Evolutionary conservation across 2,329 filamentous ascomycete genomes (phyloP).

Genomic region (Alternaria gaisen): DNA sequence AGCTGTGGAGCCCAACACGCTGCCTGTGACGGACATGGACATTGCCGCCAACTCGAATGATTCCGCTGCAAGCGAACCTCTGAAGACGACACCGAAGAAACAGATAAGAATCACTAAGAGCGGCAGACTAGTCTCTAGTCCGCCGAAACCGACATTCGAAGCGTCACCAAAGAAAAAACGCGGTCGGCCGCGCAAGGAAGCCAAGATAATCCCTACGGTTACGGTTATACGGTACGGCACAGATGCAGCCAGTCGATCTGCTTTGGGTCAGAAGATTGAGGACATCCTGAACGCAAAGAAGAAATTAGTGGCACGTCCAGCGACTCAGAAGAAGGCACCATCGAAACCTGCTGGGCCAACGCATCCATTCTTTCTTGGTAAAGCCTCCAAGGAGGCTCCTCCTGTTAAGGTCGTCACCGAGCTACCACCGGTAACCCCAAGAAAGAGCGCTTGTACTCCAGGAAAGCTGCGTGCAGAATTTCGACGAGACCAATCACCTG

Average conservation of each 20-base stretch:
- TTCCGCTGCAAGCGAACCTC: not conserved
- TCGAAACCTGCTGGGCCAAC: constrained; percentile 52
- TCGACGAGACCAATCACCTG: constrained; percentile 28
- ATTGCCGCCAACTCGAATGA: not conserved
- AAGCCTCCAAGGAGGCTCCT: constrained; percentile 47
- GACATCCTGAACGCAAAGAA: constrained; percentile 63
- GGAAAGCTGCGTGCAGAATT: constrained; percentile 55
- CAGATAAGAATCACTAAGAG: constrained; percentile 54
- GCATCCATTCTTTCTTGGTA: constrained; percentile 76
- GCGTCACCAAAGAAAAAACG: constrained; percentile 58
- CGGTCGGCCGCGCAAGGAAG: constrained; percentile 31
- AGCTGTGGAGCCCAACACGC: not conserved
- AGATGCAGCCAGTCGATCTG: constrained; percentile 56
- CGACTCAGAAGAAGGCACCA: constrained; percentile 29
- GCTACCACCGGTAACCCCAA: constrained; percentile 26
- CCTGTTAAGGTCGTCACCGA: constrained; percentile 24
- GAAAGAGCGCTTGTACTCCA: constrained; percentile 55
- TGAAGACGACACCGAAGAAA: constrained; percentile 39
- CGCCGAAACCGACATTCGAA: constrained; percentile 37
- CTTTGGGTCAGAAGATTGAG: constrained; percentile 69
- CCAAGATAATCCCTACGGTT: constrained; percentile 51
- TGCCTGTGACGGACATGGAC: not conserved
- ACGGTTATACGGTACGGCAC: constrained; percentile 68
- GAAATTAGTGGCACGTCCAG: constrained; percentile 25
- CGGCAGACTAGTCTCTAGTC: constrained; percentile 57